Base-by-base conservation (phyloP, 2,329 filamentous ascomycete genomes). In the Colletotrichum scovillei region DNA sequence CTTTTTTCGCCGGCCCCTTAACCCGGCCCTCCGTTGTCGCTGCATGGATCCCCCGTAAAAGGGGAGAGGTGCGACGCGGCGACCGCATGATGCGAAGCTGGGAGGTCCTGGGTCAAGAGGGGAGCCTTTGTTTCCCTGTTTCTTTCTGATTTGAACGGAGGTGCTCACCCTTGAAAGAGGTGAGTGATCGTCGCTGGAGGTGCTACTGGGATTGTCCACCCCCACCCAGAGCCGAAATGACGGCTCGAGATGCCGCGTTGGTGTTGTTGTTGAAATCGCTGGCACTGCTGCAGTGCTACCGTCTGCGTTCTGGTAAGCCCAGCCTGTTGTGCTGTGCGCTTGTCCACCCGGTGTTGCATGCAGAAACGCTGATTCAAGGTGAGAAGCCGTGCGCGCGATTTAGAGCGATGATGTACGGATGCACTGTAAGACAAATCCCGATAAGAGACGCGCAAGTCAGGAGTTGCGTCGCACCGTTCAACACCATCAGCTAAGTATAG, bases 21-120 rank as follows among this genome's bases (percentile, higher is more conserved):
- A 70, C 67, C 70, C 60, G 67, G 67, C 26, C 11, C 67, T 60
- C 67, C 67, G 60, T 60, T 62, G 62, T 73, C 60, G 49, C 60
- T 38, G 56, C 53, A 73, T 70, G 70, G 67, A 65, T 22, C 28
- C 70, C 67, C 60, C 67, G 60, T 73, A 65, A 65, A 73, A 57
- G 60, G 56, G 32, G 60, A 68, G 57, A 63, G 64, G 63, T 49
- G 68, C 63, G 68, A 60, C 63, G 64, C 69, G 56, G 58, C 42
- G 69, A 69, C 65, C 53, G 53, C 60, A 42, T 55, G 32, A 58
- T 65, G 32, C 14, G 53, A 70, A 65, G 62, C 70, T 46, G 49
- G 70, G 70, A 66, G 55, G 46, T 12, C 67, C 70, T 49, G 53
- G 70, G 32, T 26, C 14, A 28, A 46, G 38, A 46, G 24, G 22